These are phyloP conservation scores for Fusarium multiceps DNA, from an alignment of 2,329 filamentous ascomycete genomes.

Conservation along the genomic window DNA sequence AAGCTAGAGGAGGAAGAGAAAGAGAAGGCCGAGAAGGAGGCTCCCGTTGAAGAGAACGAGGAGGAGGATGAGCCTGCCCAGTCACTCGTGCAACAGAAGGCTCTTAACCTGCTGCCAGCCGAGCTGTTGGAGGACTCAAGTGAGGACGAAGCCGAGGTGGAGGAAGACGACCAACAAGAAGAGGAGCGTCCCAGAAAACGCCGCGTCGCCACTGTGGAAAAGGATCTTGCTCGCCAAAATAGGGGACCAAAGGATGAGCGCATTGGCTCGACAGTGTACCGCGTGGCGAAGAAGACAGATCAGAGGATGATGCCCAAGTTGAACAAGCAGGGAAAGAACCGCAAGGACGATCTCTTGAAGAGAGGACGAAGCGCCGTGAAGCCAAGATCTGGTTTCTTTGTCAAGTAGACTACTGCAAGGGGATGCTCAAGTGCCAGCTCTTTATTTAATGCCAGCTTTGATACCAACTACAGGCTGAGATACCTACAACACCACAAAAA, in stretches of 20 bases:
- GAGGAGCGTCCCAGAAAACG: conserved; percentile 54
- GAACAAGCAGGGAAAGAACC: conserved; percentile 55
- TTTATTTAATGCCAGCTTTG: conserved; percentile 17
- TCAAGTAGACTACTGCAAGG: conserved; percentile 25
- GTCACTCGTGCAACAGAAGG: conserved; percentile 45
- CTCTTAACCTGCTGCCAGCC: conserved; percentile 61
- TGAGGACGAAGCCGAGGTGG: conserved; percentile 52
- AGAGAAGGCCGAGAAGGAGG: conserved; percentile 39
- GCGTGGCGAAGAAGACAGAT: conserved; percentile 60
- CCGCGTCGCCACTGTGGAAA: conserved; percentile 57
- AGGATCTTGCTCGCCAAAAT: conserved; percentile 52
- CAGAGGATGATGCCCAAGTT: conserved; percentile 61
- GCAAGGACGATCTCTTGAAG: conserved; percentile 59
- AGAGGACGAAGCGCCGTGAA: conserved; percentile 57
- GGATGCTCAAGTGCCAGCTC: neutral
- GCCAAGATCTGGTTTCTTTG: conserved; percentile 57
- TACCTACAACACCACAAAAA: neutral
- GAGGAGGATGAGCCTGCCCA: conserved; percentile 16
- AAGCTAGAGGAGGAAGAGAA: conserved; percentile 41
- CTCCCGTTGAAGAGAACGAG: conserved; percentile 4
- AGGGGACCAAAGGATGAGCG: conserved; percentile 59
- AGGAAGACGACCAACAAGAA: conserved; percentile 33
- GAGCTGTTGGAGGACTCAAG: conserved; percentile 66
- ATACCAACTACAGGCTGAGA: conserved; percentile 16
- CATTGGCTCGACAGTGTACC: conserved; percentile 66